Base-by-base conservation (phyloP, 2,329 filamentous ascomycete species). In the Diaporthe australafricana region DNA sequence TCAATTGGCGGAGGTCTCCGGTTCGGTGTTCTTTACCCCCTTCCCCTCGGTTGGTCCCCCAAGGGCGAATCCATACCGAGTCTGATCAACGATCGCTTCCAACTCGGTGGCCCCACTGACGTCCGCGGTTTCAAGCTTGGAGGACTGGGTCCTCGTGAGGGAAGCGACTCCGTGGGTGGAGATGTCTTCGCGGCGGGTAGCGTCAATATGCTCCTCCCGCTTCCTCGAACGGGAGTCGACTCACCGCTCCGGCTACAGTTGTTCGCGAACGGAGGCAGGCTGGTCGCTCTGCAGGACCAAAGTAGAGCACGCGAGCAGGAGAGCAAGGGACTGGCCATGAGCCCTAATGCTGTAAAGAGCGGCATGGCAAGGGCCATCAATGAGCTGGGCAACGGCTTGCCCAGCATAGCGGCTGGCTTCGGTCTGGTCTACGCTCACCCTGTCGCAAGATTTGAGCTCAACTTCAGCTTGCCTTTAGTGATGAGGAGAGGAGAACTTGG, bases 371-470 rank as follows among this genome's bases (percentile, higher is more conserved):
- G 83, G 40, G 94, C 95, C 0, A 79, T 97, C 16, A 86, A 85
- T 6, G 92, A 96, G 73, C 83, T 98, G 20, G 85, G 87, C 25
- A 92, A 91, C 68, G 94, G 94, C 5, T 82, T 95, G 35, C 96
- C 96, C 0, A 98, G 94, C 80, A 86, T 95, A 42, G 93, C 96
- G 2, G 96, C 94, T 1, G 96, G 96, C 32, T 84, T 98, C 16
- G 96, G 96, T 0, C 84, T 99, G 27, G 95, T 99, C 1, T 99
- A 99, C 80, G 96, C 95, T 4, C 96, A 98, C 79, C 95, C 95
- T 0, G 92, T 96, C 25, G 96, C 96, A 14, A 87, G 96, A 70
- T 98, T 99, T 75, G 96, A 99, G 85, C 86, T 99, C 76, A 99
- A 99, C 83, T 98, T 99, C 80, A 95, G 93, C 77, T 82, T 99